Evolutionary conservation across 441 rosid genomes (phyloP).

Genomic region (Pelargonium exstipulatum): DNA sequence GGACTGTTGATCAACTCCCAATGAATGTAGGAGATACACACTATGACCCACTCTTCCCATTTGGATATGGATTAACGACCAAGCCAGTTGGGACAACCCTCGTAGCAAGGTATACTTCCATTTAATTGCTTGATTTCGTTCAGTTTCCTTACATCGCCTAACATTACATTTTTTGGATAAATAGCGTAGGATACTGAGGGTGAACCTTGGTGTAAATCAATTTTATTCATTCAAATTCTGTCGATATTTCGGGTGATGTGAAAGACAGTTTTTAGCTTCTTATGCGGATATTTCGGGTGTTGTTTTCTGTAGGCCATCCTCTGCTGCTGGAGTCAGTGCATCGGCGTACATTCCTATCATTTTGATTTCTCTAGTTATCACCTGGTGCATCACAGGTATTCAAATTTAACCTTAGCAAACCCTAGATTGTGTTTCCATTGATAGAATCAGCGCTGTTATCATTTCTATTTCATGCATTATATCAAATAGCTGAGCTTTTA

Average conservation of each 20-base stretch:
- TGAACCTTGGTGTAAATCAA: too few species aligned
- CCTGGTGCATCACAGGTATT: not conserved
- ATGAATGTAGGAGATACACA: slow-evolving; percentile 38
- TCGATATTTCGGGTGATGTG: too few species aligned
- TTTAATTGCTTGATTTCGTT: not conserved
- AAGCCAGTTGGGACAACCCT: slow-evolving; percentile 10
- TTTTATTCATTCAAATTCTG: not conserved
- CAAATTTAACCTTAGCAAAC: not conserved
- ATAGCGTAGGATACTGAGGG: too few species aligned
- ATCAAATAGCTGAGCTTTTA: too few species aligned
- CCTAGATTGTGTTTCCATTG: too few species aligned
- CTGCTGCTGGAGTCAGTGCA: not conserved
- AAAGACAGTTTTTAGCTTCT: not conserved
- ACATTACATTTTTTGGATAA: too few species aligned
- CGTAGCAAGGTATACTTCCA: not conserved
- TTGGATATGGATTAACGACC: slow-evolving; percentile 34
- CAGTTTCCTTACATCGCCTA: not conserved
- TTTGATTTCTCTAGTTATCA: not conserved
- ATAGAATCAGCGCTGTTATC: too few species aligned
- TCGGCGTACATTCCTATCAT: not conserved
- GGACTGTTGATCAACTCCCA: slow-evolving; percentile 32
- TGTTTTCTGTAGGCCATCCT: not conserved
- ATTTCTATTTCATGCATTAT: too few species aligned
- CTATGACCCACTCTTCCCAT: slow-evolving; percentile 35
- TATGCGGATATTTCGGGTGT: not conserved